Evolutionary conservation across 1,284 basidiomycete species (phyloP).

Genomic region (Malassezia arunalokei): DNA sequence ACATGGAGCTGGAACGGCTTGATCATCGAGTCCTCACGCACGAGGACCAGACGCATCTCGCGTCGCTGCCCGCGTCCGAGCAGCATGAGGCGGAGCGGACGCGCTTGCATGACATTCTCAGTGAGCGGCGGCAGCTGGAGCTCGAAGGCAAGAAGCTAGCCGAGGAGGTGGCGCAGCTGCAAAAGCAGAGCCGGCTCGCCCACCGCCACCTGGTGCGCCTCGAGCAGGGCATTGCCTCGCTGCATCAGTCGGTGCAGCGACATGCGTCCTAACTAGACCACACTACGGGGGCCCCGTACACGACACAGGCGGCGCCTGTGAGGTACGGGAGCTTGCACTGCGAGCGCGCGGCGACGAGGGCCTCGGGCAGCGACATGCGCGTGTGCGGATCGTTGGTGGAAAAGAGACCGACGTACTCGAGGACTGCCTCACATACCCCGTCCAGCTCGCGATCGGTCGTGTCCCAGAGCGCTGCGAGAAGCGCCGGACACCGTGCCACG

Average conservation of each 20-base stretch:
- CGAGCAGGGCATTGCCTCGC: not conserved
- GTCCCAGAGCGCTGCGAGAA: slow-evolving; percentile 93
- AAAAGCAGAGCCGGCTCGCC: slow-evolving; percentile 1
- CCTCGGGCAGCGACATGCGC: slow-evolving; percentile 57
- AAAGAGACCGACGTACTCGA: slow-evolving; percentile 60
- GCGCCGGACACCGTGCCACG: slow-evolving; percentile 82
- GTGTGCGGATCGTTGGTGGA: slow-evolving; percentile 14
- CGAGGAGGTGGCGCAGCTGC: not conserved
- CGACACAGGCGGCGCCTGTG: slow-evolving; percentile 86
- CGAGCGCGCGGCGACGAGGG: slow-evolving; percentile 65
- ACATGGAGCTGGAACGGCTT: not conserved
- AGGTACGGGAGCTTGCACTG: slow-evolving; percentile 79
- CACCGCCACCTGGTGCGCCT: not conserved
- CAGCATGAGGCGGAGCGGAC: not conserved
- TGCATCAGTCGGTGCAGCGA: not conserved
- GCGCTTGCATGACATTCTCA: slow-evolving; percentile 4
- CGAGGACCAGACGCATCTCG: not conserved
- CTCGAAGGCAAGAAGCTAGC: slow-evolving; percentile 1
- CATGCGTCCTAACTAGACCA: slow-evolving; percentile 14
- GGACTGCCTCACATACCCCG: slow-evolving; percentile 71
- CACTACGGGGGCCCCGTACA: slow-evolving; percentile 72
- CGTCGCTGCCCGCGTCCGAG: not conserved
- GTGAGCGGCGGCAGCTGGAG: slow-evolving; percentile 10
- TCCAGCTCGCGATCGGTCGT: slow-evolving; percentile 96
- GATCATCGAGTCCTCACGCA: slow-evolving; percentile 9